These are phyloP conservation scores for Xylariaceae sp. DNA, from an alignment of 2,329 filamentous ascomycete genomes.

Conservation along the genomic window DNA sequence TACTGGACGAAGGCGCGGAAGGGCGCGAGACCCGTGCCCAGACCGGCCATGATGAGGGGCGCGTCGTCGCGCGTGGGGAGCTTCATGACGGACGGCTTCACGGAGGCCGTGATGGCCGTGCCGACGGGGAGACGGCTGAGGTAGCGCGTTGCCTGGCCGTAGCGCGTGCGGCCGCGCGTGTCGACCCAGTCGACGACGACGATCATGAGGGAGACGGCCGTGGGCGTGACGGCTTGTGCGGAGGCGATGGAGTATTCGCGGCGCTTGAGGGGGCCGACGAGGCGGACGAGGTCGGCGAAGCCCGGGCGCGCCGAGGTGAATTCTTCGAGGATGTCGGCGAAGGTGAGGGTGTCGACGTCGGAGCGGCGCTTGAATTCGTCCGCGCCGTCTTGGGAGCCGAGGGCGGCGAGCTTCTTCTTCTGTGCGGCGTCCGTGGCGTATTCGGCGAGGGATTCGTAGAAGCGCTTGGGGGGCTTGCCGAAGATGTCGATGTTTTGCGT, in stretches of 20 bases:
- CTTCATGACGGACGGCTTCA: slow-evolving; percentile 99
- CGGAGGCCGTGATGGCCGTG: slow-evolving; percentile 77
- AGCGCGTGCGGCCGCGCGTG: slow-evolving; percentile 77
- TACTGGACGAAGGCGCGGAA: slow-evolving; percentile 99
- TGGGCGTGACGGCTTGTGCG: slow-evolving; percentile 89
- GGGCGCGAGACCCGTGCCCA: slow-evolving; percentile 96
- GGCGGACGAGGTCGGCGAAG: slow-evolving; percentile 82
- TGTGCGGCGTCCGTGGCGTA: slow-evolving; percentile 80
- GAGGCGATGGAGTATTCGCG: slow-evolving; percentile 99
- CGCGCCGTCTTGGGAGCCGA: slow-evolving; percentile 74
- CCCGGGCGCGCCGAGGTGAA: slow-evolving; percentile 82
- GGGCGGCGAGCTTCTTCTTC: slow-evolving; percentile 69
- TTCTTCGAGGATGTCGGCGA: slow-evolving; percentile 82
- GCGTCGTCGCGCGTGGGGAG: slow-evolving; percentile 81
- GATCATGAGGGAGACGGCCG: slow-evolving; percentile 87
- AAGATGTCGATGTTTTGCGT: slow-evolving; percentile 94
- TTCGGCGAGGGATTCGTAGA: slow-evolving; percentile 88
- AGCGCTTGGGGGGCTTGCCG: slow-evolving; percentile 92
- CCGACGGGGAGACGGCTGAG: slow-evolving; percentile 72
- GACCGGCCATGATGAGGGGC: slow-evolving; percentile 96
- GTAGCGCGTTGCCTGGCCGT: slow-evolving; percentile 89
- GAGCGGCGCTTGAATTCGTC: slow-evolving; percentile 87
- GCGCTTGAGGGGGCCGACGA: slow-evolving; percentile 88
- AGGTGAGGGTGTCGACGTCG: slow-evolving; percentile 88
- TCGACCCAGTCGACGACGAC: slow-evolving; percentile 97